Evolutionary conservation across 2,329 filamentous ascomycete genomes (phyloP).

Genomic region (Dissoconium aciculare): DNA sequence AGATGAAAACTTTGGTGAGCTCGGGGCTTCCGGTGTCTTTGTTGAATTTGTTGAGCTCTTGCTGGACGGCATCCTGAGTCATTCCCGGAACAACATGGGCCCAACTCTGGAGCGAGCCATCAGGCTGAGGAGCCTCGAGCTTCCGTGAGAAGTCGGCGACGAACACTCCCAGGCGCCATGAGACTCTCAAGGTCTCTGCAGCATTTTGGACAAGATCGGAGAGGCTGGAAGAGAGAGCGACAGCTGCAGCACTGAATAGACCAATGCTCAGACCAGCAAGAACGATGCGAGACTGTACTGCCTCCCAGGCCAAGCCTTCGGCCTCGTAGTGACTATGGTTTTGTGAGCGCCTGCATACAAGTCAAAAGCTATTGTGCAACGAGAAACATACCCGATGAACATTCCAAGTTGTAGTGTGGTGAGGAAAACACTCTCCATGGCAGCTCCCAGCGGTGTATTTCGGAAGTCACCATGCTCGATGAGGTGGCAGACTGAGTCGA

Average conservation of each 20-base stretch:
- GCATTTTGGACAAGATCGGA: constrained; percentile 28
- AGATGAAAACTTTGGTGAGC: constrained; percentile 18
- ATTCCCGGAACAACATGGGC: constrained; percentile 30
- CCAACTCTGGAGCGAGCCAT: constrained; percentile 26
- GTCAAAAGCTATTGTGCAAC: too few relatives aligned
- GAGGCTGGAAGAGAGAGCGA: constrained; percentile 28
- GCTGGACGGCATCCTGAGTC: too few relatives aligned
- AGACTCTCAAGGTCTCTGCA: constrained; percentile 28
- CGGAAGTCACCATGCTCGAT: constrained; percentile 25
- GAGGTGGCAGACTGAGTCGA: constrained; percentile 26
- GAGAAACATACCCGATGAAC: constrained; percentile 32
- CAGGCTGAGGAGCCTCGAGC: constrained; percentile 24
- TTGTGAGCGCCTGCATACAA: too few relatives aligned
- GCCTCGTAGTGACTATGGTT: too few relatives aligned
- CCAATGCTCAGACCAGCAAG: constrained; percentile 33
- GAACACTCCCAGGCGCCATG: constrained; percentile 34
- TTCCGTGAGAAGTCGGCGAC: constrained; percentile 31
- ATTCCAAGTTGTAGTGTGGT: constrained; percentile 27
- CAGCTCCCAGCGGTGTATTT: constrained; percentile 28
- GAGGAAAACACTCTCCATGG: constrained; percentile 34
- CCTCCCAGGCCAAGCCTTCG: too few relatives aligned
- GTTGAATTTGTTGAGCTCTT: too few relatives aligned
- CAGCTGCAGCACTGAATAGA: constrained; percentile 29
- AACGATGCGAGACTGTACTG: too few relatives aligned
- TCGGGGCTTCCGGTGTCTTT: too few relatives aligned